Conservation (phyloP, 192 early-diverging fungal genomes). For the Mortierella alpina region DNA sequence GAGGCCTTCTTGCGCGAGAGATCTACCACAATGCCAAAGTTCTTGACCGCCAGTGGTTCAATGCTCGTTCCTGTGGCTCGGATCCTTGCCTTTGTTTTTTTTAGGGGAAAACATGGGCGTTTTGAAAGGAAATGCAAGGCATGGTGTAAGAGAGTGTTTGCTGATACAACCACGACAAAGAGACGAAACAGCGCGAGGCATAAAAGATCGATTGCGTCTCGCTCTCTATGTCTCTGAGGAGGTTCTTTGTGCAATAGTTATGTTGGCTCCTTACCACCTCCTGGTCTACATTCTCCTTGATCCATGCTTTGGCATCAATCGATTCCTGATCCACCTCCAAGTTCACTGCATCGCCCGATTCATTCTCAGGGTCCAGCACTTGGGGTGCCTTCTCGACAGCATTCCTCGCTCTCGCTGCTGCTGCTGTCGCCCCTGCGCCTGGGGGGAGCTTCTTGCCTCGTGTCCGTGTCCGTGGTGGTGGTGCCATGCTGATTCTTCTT, state of each 20-base stretch:
- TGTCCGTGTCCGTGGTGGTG: constrained; percentile 37
- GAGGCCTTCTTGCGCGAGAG: constrained; percentile 52
- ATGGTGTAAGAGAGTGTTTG: not conserved
- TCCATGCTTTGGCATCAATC: constrained; percentile 58
- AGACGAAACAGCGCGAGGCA: not conserved
- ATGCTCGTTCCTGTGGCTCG: constrained; percentile 38
- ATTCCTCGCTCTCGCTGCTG: constrained; percentile 14
- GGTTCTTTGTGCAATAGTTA: too few relatives aligned
- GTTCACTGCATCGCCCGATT: constrained; percentile 10
- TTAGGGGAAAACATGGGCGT: not conserved
- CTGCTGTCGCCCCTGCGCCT: constrained; percentile 23
- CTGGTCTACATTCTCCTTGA: constrained; percentile 53
- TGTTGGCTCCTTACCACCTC: constrained; percentile 53
- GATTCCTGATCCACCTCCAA: constrained; percentile 52
- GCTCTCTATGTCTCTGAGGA: too few relatives aligned
- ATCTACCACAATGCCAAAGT: constrained; percentile 60
- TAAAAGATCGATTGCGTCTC: too few relatives aligned
- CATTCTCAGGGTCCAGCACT: constrained; percentile 37
- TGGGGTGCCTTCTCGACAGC: constrained; percentile 33
- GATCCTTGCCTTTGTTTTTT: constrained; percentile 30
- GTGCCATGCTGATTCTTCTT: constrained; percentile 7
- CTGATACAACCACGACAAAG: not conserved
- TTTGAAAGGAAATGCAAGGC: not conserved
- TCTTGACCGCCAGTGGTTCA: constrained; percentile 49
- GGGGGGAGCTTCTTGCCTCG: constrained; percentile 35